Conservation (phyloP, 768 basidiomycete genomes). For the Mycena pura region DNA sequence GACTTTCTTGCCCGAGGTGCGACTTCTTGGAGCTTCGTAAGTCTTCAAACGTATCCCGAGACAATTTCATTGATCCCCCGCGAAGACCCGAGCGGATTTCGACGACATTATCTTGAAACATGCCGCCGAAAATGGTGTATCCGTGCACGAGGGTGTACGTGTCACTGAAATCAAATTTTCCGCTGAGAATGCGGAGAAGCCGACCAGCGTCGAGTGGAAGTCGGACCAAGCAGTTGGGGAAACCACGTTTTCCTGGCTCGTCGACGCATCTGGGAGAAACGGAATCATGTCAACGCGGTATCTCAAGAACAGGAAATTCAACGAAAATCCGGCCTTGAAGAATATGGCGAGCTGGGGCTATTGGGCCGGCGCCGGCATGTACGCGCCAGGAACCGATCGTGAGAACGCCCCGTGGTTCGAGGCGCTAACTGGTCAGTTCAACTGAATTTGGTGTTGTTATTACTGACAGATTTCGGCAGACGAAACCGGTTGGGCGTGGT, state of each 20-base stretch:
- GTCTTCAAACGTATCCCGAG: not conserved
- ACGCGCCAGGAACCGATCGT: constrained; percentile 46
- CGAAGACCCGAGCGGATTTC: constrained; percentile 63
- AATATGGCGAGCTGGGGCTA: constrained; percentile 76
- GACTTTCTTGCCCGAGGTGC: constrained; percentile 61
- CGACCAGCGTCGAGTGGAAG: constrained; percentile 46
- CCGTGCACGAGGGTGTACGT: constrained; percentile 54
- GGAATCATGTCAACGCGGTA: constrained; percentile 67
- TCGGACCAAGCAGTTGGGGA: constrained; percentile 42
- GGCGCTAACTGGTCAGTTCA: constrained; percentile 54
- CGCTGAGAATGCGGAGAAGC: constrained; percentile 39
- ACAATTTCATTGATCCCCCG: not conserved
- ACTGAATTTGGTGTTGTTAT: not conserved
- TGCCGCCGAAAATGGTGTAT: constrained; percentile 51
- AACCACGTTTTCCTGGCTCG: constrained; percentile 63
- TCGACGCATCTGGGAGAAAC: constrained; percentile 66
- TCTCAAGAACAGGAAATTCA: constrained; percentile 60
- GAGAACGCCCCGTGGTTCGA: constrained; percentile 60
- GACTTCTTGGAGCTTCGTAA: constrained; percentile 66
- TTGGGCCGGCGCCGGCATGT: constrained; percentile 57
- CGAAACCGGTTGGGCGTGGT: constrained; percentile 62
- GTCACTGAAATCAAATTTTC: constrained; percentile 55
- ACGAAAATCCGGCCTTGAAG: constrained; percentile 53
- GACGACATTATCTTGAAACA: constrained; percentile 64
- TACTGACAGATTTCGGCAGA: constrained; percentile 37